Evolutionary conservation across 2,329 filamentous ascomycete species (phyloP).

Genomic region (Claviceps maximensis): DNA sequence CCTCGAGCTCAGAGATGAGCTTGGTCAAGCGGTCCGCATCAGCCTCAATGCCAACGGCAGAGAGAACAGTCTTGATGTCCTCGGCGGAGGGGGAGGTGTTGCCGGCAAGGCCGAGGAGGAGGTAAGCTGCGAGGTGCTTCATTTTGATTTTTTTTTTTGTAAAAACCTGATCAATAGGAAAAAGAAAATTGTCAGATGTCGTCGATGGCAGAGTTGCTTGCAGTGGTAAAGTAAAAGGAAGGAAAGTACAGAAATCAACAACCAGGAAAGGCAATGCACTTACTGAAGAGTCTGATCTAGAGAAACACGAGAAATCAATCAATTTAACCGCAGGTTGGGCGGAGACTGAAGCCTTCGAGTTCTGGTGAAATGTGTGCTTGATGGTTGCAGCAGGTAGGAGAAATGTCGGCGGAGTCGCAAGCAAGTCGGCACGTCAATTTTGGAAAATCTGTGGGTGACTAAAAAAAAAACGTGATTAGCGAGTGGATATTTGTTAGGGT

Average conservation of each 20-base stretch:
- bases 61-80: constrained; percentile 82
- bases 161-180: too few species aligned
- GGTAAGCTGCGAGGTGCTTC: constrained; percentile 99
- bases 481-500: constrained; percentile 14
- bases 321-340: constrained; percentile 96
- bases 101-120: constrained; percentile 88
- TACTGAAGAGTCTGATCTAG: constrained; percentile 17
- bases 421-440: constrained; percentile 17
- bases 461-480: constrained; percentile 16
- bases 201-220: background rate
- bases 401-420: constrained; percentile 15
- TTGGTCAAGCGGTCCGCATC: constrained; percentile 74
- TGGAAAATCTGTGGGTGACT: constrained; percentile 20
- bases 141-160: constrained; percentile 49
- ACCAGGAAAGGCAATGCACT: constrained; percentile 20
- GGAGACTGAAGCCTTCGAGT: constrained; percentile 99
- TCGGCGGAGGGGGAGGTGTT: constrained; percentile 75
- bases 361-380: constrained; percentile 33
- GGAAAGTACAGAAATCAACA: background rate
- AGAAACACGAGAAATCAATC: constrained; percentile 94
- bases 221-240: background rate
- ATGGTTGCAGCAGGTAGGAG: constrained; percentile 10
- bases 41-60: constrained; percentile 88
- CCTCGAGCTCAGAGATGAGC: constrained; percentile 81
- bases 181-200: background rate